Conservation (phyloP, 2,329 filamentous ascomycete genomes). For the Rutstroemia sp. region DNA sequence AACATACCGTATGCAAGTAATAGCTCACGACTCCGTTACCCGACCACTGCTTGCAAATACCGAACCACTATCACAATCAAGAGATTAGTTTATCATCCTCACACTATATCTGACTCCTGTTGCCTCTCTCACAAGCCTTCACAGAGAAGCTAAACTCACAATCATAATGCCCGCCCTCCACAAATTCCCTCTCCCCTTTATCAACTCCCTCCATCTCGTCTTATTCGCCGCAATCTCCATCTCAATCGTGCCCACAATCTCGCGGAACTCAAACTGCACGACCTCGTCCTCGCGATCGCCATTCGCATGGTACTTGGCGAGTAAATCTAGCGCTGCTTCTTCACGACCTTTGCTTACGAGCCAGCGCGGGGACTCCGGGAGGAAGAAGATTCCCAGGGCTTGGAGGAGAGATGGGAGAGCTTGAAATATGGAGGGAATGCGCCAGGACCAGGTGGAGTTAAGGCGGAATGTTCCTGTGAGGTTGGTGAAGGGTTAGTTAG, state of each 20-base stretch:
- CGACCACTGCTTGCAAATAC: slow-evolving; percentile 18
- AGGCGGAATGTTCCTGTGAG: slow-evolving; percentile 8
- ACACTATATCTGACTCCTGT: too few species aligned
- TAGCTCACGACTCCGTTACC: slow-evolving; percentile 20
- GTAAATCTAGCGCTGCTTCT: slow-evolving; percentile 42
- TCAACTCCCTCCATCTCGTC: slow-evolving; percentile 12
- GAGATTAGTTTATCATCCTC: background rate
- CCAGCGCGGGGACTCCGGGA: slow-evolving; percentile 55
- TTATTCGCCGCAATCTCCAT: slow-evolving; percentile 32
- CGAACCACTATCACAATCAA: slow-evolving; percentile 9
- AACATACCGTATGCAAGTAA: slow-evolving; percentile 32
- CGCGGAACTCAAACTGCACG: slow-evolving; percentile 36
- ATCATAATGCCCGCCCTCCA: slow-evolving; percentile 13
- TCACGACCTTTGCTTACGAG: slow-evolving; percentile 45
- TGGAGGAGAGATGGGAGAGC: slow-evolving; percentile 14
- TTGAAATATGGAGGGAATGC: slow-evolving; percentile 15
- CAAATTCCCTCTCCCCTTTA: slow-evolving; percentile 10
- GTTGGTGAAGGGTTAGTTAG: too few species aligned
- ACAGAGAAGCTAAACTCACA: background rate
- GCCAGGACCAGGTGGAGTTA: slow-evolving; percentile 15
- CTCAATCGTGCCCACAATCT: slow-evolving; percentile 13
- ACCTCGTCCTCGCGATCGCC: slow-evolving; percentile 40
- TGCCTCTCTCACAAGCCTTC: background rate
- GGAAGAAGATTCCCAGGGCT: slow-evolving; percentile 39
- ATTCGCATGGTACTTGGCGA: slow-evolving; percentile 48